Conservation (phyloP, 2,329 filamentous ascomycete genomes). For the Lizonia empirigonia region DNA sequence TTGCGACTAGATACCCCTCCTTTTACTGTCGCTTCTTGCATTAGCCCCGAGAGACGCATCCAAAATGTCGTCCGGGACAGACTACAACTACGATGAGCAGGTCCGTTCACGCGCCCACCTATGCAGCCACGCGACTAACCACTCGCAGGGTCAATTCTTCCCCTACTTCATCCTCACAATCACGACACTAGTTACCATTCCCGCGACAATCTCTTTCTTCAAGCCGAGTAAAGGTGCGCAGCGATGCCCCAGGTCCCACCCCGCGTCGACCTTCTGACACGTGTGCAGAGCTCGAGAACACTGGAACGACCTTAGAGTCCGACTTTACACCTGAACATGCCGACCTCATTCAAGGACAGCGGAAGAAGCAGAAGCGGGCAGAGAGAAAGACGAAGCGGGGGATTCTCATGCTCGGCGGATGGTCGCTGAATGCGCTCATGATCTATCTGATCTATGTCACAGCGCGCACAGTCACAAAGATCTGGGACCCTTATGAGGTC, state of each 20-base stretch:
- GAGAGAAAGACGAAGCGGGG: conserved; percentile 87
- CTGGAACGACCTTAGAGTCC: conserved; percentile 80
- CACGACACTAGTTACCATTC: conserved; percentile 83
- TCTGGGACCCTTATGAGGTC: conserved; percentile 98
- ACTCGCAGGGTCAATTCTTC: conserved; percentile 85
- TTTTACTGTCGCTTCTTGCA: conserved; percentile 24
- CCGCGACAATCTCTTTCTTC: conserved; percentile 86
- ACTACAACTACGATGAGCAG: conserved; percentile 98
- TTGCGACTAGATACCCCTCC: conserved; percentile 21
- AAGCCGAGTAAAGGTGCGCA: conserved; percentile 71
- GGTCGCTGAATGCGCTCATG: conserved; percentile 87
- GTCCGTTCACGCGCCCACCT: conserved; percentile 50
- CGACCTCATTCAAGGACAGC: conserved; percentile 80
- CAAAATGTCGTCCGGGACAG: conserved; percentile 59
- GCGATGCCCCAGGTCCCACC: conserved; percentile 4
- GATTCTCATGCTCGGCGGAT: conserved; percentile 75
- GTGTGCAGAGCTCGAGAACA: conserved; percentile 70
- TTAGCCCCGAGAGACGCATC: conserved; percentile 24
- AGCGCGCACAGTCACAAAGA: conserved; percentile 70
- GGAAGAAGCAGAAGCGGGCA: conserved; percentile 85
- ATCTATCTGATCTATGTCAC: conserved; percentile 86
- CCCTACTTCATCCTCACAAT: conserved; percentile 97
- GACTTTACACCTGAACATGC: conserved; percentile 82
- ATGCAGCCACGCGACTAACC: conserved; percentile 20
- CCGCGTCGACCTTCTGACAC: conserved; percentile 19